Evolutionary conservation across 2,329 filamentous ascomycete genomes (phyloP).

Genomic region (Emericellopsis atlantica): DNA sequence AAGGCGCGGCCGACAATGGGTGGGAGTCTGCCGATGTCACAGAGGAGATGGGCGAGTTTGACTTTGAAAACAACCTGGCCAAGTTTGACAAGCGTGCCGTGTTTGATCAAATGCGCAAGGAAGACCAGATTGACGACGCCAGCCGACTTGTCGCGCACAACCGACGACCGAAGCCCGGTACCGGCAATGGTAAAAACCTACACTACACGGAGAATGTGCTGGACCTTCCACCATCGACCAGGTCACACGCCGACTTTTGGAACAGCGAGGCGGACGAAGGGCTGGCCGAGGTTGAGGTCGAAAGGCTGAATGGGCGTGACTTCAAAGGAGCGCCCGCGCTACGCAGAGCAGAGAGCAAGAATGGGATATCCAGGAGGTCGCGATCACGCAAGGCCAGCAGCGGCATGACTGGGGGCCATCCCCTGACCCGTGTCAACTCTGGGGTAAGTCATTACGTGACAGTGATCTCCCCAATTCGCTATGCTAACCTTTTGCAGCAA

Average conservation of each 20-base stretch:
- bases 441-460: conserved; percentile 18
- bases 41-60: conserved; percentile 89
- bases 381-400: conserved; percentile 44
- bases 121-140: conserved; percentile 80
- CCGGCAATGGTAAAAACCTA: conserved; percentile 74
- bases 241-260: conserved; percentile 44
- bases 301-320: conserved; percentile 35
- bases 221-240: conserved; percentile 37
- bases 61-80: conserved; percentile 78
- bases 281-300: conserved; percentile 22
- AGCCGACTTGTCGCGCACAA: conserved; percentile 89
- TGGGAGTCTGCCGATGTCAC: conserved; percentile 96
- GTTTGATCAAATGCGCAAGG: conserved; percentile 83
- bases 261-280: conserved; percentile 60
- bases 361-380: conserved; percentile 31
- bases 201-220: conserved; percentile 89
- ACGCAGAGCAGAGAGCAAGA: conserved; percentile 40
- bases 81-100: conserved; percentile 91
- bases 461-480: neutral
- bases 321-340: conserved; percentile 35
- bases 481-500: conserved; percentile 12
- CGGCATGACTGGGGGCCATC: conserved; percentile 18
- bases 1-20: conserved; percentile 49
- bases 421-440: conserved; percentile 35
- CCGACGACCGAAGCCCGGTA: conserved; percentile 54